Conservation (phyloP, 208 protist species). For the Wallacemonas rigidus region DNA sequence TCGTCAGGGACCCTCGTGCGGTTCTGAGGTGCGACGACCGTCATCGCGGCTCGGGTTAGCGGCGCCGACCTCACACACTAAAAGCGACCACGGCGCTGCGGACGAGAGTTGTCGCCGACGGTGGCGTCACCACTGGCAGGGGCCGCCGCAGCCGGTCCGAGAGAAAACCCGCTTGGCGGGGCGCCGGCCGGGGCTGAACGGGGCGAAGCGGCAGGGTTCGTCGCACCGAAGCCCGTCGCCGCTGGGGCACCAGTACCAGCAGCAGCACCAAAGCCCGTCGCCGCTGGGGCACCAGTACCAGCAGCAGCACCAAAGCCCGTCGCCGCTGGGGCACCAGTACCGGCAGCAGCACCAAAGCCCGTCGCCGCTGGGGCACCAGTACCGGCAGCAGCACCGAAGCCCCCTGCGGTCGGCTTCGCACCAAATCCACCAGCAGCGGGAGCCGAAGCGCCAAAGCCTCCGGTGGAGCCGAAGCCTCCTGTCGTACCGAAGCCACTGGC, state of each 20-base stretch:
- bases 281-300: constrained; percentile 22
- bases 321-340: constrained; percentile 16
- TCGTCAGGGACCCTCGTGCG: too few species aligned
- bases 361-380: constrained; percentile 17
- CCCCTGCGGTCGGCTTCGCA: constrained; percentile 14
- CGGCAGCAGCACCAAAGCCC: constrained; percentile 9
- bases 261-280: background rate
- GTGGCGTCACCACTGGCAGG: background rate
- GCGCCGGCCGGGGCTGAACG: background rate
- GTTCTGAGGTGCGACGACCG: too few species aligned
- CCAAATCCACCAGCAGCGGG: constrained; percentile 27
- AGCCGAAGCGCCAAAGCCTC: constrained; percentile 4
- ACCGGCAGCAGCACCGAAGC: constrained; percentile 7
- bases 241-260: constrained; percentile 16
- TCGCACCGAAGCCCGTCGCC: constrained; percentile 15
- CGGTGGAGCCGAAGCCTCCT: constrained; percentile 24
- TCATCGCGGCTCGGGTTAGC: too few species aligned
- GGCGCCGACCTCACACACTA: background rate
- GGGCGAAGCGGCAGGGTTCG: constrained; percentile 14
- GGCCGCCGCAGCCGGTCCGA: constrained; percentile 9
- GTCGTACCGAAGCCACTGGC: constrained; percentile 6
- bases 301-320: constrained; percentile 13
- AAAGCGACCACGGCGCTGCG: constrained; percentile 19
- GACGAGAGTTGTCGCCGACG: constrained; percentile 13
- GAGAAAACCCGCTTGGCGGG: constrained; percentile 10